Evolutionary conservation across 1,139 yeast genomes (phyloP), one percentile per base, ranked within the genome.

Genomic region (Scheffersomyces segobiensis): DNA sequence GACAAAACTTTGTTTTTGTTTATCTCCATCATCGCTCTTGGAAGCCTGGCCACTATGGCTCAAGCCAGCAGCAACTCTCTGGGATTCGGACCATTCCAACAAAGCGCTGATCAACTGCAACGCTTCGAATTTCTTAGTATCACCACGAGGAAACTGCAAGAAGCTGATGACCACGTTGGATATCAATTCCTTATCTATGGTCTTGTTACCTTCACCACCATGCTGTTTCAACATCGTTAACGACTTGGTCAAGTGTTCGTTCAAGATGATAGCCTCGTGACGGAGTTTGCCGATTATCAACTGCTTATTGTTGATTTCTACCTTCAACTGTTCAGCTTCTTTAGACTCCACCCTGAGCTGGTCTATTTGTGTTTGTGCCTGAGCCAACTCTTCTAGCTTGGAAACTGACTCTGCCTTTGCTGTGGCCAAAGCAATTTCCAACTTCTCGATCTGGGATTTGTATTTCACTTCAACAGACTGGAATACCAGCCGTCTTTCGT

Each of bases 231-330:
- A 78, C 81, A 80, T 78, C 19, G 93, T 86, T 59, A 96, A 76
- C 1, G 98, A 96, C 69, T 95, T 93, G 19, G 97, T 93, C 59
- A 95, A 77, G 75, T 95, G 99, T 69, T 95, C 99, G 71, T 95
- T 95, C 58, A 93, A 77, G 46, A 92, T 91, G n/a, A 95, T 95
- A 1, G 97, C 96, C 73, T 95, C 98, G 70, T 95, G 98, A 57
- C 98, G 86, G 56, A 95, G 81, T 70, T 95, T 95, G 4, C 98
- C 98, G 55, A 95, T 85, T 56, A 87, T 82, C 32, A 93, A 78
- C 62, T 87, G 93, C 72, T 92, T 93, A 62, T 88, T 92, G 64
- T 89, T 90, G 3, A 78, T 62, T 52, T 82, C 80, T 8, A 69
- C 65, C 49, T 74, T 67, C 32, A 81, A 65, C 49, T 70, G 70